phyloP scores from a whole-genome alignment of 1,284 basidiomycete species.

The Grifola frondosa region DNA sequence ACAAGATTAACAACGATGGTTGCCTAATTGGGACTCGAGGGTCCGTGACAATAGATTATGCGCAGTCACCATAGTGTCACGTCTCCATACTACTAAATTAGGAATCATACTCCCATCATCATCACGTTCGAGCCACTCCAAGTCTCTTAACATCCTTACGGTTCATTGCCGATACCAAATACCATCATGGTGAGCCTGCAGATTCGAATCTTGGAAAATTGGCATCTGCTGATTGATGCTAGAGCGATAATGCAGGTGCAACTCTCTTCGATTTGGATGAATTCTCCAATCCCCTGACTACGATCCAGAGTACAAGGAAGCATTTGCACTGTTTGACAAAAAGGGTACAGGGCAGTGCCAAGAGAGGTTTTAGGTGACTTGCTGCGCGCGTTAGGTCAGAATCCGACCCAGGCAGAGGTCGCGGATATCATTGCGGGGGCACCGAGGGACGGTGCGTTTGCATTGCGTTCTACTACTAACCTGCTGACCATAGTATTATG shows the following conservation, averaged over 20 bases:
- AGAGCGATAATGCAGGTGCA: conserved; percentile 68
- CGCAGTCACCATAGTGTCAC: no score
- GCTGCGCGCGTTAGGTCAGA: conserved; percentile 92
- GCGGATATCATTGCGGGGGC: conserved; percentile 75
- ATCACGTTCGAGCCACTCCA: no score
- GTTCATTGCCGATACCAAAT: no score
- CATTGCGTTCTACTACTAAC: background rate
- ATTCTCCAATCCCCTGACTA: background rate
- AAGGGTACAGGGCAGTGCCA: conserved; percentile 87
- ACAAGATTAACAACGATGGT: no score
- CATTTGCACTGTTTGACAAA: conserved; percentile 98
- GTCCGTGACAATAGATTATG: no score
- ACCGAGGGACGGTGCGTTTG: conserved; percentile 70
- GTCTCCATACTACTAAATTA: no score
- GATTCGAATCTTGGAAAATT: background rate
- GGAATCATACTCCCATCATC: no score
- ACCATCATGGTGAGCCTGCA: conserved; percentile 13
- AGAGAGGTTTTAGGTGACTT: conserved; percentile 93
- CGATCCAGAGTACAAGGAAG: conserved; percentile 86
- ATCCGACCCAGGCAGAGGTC: conserved; percentile 97
- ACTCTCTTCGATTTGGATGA: conserved; percentile 1
- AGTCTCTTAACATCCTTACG: no score
- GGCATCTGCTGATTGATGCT: conserved; percentile 5
- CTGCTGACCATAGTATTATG: background rate
- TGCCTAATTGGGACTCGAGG: no score